Conservation (phyloP, 129 eudicot genomes). For the Arctium minus region DNA sequence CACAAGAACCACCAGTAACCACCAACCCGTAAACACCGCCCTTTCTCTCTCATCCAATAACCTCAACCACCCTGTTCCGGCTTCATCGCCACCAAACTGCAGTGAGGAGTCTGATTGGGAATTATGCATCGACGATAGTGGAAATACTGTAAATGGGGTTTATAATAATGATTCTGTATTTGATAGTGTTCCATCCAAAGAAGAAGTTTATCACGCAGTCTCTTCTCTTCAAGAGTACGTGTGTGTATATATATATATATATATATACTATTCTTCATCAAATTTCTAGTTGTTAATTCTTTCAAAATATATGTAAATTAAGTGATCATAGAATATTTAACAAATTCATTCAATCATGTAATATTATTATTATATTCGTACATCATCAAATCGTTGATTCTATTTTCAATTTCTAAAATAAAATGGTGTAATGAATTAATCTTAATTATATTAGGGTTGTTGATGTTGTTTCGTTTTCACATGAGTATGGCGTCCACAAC, state of each 20-base stretch:
- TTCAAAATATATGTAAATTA: too few relatives aligned
- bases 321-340: too few relatives aligned
- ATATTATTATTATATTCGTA: too few relatives aligned
- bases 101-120: constrained; percentile 23
- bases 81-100: too few relatives aligned
- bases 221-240: constrained; percentile 71
- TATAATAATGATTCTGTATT: constrained; percentile 42
- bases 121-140: not conserved
- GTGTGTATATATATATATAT: not conserved
- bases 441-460: constrained; percentile 7
- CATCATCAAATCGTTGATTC: not conserved
- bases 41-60: constrained; percentile 12
- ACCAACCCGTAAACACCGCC: constrained; percentile 10
- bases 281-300: too few relatives aligned
- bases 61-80: not conserved
- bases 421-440: not conserved
- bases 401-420: not conserved
- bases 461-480: constrained; percentile 27
- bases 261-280: too few relatives aligned
- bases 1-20: not conserved
- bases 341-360: too few relatives aligned
- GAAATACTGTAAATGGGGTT: constrained; percentile 1
- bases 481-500: not conserved
- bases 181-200: constrained; percentile 58
- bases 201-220: constrained; percentile 62